Conservation (phyloP, 2,329 filamentous ascomycete genomes). For the Monilinia laxa region DNA sequence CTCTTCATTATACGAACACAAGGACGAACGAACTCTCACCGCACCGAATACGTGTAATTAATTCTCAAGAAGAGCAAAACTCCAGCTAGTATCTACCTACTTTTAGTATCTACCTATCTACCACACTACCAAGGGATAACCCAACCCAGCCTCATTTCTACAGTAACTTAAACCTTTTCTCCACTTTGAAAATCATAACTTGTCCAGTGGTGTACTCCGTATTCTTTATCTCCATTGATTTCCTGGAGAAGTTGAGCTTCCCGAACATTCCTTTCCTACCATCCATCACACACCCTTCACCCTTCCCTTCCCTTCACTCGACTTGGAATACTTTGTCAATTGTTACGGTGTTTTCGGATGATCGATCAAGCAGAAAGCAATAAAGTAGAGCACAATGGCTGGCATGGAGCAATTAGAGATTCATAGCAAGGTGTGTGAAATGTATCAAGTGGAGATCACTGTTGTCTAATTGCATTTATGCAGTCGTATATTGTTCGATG, state of each 20-base stretch:
- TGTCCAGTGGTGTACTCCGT: too few relatives aligned
- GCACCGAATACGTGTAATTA: too few relatives aligned
- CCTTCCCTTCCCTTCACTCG: background rate
- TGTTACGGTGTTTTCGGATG: background rate
- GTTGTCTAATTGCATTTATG: conserved; percentile 27
- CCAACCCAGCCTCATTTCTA: background rate
- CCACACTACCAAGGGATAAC: background rate
- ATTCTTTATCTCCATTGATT: background rate
- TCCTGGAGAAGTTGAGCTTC: background rate
- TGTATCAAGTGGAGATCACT: background rate
- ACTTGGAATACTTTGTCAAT: background rate
- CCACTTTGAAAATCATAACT: background rate
- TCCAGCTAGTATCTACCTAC: too few relatives aligned
- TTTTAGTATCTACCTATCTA: background rate
- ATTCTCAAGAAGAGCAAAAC: too few relatives aligned
- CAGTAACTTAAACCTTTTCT: background rate
- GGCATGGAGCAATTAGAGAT: conserved; percentile 96
- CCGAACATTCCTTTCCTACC: background rate
- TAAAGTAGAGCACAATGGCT: conserved; percentile 77
- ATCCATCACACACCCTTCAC: background rate
- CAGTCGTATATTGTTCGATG: conserved; percentile 98
- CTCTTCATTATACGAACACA: too few relatives aligned
- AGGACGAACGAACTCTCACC: too few relatives aligned
- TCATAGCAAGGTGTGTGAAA: conserved; percentile 79
- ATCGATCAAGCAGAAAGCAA: conserved; percentile 8